Conservation (phyloP, 75 land plant species). For the Sequoiadendron giganteum region DNA sequence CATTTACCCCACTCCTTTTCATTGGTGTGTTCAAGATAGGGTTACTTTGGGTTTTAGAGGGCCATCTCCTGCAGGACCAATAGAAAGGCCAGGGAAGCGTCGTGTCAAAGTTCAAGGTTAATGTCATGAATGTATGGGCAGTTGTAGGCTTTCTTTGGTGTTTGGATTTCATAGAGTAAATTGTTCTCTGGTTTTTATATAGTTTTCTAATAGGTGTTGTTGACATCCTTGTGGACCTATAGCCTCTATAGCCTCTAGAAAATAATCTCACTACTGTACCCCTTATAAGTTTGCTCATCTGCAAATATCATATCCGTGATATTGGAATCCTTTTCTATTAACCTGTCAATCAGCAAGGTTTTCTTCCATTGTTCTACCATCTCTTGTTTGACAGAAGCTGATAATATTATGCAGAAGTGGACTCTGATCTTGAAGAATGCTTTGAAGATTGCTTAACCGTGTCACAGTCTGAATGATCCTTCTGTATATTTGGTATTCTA, state of each 20-base stretch:
- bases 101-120: constrained; percentile 1
- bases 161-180: constrained; percentile 1
- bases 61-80: constrained; percentile 73
- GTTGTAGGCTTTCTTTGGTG: constrained; percentile 3
- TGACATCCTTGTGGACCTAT: not conserved
- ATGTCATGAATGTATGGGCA: not conserved
- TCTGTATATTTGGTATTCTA: not conserved
- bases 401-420: not conserved
- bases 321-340: constrained; percentile 3
- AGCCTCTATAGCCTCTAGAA: constrained; percentile 1
- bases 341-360: not conserved
- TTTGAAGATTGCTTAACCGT: not conserved
- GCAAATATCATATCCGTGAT: constrained; percentile 1
- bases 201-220: constrained; percentile 6
- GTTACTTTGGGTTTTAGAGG: constrained; percentile 58
- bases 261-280: not conserved
- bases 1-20: constrained; percentile 49
- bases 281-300: not conserved
- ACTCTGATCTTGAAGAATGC: not conserved
- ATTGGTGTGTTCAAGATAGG: constrained; percentile 68
- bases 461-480: not conserved
- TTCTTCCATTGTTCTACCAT: not conserved
- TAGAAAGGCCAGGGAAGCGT: constrained; percentile 53
- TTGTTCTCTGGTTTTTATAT: constrained; percentile 3
- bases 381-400: not conserved